These are phyloP conservation scores for Jaltomata sinuosa DNA, from an alignment of 257 asterid species.

Conservation along the genomic window DNA sequence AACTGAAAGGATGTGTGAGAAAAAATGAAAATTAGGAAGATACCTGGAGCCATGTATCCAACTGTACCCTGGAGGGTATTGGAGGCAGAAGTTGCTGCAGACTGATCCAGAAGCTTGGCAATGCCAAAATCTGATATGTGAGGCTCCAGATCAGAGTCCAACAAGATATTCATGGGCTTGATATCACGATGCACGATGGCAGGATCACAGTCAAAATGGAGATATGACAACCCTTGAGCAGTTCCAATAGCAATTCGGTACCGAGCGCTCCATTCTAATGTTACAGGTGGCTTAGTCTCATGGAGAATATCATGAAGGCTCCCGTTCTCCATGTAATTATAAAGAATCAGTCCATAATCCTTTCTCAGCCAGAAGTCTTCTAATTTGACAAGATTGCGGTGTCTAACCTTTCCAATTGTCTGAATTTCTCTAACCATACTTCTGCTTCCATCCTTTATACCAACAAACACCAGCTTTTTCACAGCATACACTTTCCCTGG, in stretches of 20 bases:
- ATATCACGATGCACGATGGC: constrained; percentile 65
- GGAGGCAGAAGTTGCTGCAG: constrained; percentile 31
- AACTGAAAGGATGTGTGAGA: neutral
- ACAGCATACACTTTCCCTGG: constrained; percentile 52
- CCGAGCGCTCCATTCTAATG: constrained; percentile 50
- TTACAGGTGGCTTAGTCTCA: constrained; percentile 19
- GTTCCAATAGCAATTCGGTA: constrained; percentile 60
- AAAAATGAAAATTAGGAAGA: neutral
- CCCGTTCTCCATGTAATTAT: constrained; percentile 61
- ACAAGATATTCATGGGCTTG: constrained; percentile 66
- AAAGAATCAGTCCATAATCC: constrained; percentile 63
- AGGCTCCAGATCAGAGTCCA: constrained; percentile 72
- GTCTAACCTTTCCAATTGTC: constrained; percentile 73
- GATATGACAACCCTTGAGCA: constrained; percentile 72
- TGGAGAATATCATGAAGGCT: constrained; percentile 75
- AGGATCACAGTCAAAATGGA: constrained; percentile 82
- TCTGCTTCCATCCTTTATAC: constrained; percentile 30
- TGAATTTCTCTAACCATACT: constrained; percentile 68
- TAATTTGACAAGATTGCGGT: constrained; percentile 63
- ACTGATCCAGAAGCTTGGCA: constrained; percentile 69
- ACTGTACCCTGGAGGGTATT: constrained; percentile 50
- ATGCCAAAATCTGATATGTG: constrained; percentile 84
- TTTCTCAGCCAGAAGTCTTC: constrained; percentile 75
- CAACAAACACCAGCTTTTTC: constrained; percentile 48
- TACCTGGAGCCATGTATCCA: constrained; percentile 92